phyloP scores from a whole-genome alignment of 306 rosid genomes.

The Sindora glabra region DNA sequence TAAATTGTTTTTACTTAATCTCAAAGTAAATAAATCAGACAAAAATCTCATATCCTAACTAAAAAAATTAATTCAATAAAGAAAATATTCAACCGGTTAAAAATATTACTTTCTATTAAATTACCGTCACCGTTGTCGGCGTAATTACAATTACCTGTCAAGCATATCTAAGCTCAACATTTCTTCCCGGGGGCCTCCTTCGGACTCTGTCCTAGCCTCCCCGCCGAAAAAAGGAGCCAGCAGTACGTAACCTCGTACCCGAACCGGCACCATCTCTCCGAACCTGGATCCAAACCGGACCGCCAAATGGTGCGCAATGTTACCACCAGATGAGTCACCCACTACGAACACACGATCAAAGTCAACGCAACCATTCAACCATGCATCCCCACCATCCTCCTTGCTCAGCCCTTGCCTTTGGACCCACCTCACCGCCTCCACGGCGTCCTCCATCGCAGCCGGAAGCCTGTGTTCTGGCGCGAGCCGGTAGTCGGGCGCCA shows the following conservation, averaged over 20 bases:
- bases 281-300: slow-evolving; percentile 39
- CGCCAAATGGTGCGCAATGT: slow-evolving; percentile 80
- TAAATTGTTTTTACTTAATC: no score
- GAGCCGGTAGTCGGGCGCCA: slow-evolving; percentile 65
- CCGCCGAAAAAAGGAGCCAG: slow-evolving; percentile 95
- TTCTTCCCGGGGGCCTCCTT: slow-evolving; percentile 58
- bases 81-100: no score
- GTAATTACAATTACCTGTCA: no score
- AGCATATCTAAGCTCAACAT: slow-evolving; percentile 51
- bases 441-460: slow-evolving; percentile 66
- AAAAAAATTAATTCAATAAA: no score
- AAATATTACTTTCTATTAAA: no score
- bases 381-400: slow-evolving; percentile 35
- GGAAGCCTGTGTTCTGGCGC: slow-evolving; percentile 85
- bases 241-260: slow-evolving; percentile 53
- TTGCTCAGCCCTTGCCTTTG: slow-evolving; percentile 29
- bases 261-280: slow-evolving; percentile 27
- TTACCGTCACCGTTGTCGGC: no score
- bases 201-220: slow-evolving; percentile 64
- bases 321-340: slow-evolving; percentile 95
- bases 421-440: slow-evolving; percentile 64
- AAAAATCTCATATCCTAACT: no score
- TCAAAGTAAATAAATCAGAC: no score
- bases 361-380: slow-evolving; percentile 47
- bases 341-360: slow-evolving; percentile 50